Conservation (phyloP, 805 yeast genomes). For the Lipomyces kockii region DNA sequence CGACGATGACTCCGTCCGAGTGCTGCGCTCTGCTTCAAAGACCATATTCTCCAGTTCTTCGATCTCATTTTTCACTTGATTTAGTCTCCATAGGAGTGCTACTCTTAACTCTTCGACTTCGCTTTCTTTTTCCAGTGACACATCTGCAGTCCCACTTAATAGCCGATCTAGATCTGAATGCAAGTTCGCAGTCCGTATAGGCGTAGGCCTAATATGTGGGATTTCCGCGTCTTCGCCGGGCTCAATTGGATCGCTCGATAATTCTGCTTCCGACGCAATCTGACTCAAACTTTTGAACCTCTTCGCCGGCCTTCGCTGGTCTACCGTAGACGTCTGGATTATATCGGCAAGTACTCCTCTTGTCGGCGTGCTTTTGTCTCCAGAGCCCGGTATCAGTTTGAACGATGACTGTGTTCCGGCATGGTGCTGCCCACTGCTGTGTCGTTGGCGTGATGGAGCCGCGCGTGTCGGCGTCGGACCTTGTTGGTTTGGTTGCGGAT, state of each 20-base stretch:
- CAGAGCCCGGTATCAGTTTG: not conserved
- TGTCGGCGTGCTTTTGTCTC: not conserved
- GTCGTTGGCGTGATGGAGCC: not conserved
- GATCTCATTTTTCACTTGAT: constrained; percentile 9
- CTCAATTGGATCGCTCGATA: not conserved
- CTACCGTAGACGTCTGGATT: not conserved
- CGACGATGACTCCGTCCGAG: not conserved
- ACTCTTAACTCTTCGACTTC: constrained; percentile 14
- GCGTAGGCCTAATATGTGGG: not conserved
- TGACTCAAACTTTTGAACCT: constrained; percentile 22
- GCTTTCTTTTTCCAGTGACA: constrained; percentile 5
- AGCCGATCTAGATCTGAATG: not conserved
- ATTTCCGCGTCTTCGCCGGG: not conserved
- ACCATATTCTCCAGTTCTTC: constrained; percentile 5
- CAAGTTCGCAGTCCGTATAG: not conserved
- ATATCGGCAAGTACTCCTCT: not conserved
- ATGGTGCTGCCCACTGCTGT: not conserved
- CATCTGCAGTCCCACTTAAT: constrained; percentile 1
- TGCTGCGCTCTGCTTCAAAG: not conserved
- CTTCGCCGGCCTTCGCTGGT: constrained; percentile 6
- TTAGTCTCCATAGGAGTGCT: constrained; percentile 12
- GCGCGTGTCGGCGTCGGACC: not conserved
- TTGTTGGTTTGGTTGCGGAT: not conserved
- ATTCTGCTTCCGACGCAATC: constrained; percentile 15
- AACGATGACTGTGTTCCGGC: not conserved